These are phyloP conservation scores for Leccinum variicolor DNA, from an alignment of 768 basidiomycete genomes.

Conservation along the genomic window DNA sequence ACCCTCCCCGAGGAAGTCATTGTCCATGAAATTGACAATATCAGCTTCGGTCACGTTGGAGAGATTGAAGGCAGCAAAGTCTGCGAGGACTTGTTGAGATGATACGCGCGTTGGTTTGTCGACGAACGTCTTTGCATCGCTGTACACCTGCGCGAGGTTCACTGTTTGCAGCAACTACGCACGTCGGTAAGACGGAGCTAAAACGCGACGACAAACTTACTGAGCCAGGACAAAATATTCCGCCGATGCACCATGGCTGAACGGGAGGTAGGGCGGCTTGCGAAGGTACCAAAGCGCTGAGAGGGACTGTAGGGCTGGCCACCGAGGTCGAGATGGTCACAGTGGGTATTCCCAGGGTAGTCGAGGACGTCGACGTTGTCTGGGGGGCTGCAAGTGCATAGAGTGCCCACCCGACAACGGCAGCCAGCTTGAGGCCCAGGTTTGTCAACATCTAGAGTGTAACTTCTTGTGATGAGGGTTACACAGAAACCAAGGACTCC, in stretches of 20 bases:
- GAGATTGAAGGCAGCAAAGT: slow-evolving; percentile 47
- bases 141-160: slow-evolving; percentile 69
- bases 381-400: slow-evolving; percentile 17
- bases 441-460: slow-evolving; percentile 31
- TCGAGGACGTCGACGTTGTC: not conserved
- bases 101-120: slow-evolving; percentile 81
- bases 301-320: slow-evolving; percentile 58
- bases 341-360: slow-evolving; percentile 23
- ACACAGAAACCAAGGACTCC: too few relatives aligned
- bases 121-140: slow-evolving; percentile 85
- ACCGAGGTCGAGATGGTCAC: slow-evolving; percentile 56
- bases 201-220: slow-evolving; percentile 38
- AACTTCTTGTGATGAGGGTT: not conserved
- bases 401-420: slow-evolving; percentile 13
- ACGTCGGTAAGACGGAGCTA: not conserved
- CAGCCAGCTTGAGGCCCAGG: slow-evolving; percentile 2
- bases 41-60: slow-evolving; percentile 55
- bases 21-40: slow-evolving; percentile 66
- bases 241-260: slow-evolving; percentile 72
- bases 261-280: slow-evolving; percentile 61
- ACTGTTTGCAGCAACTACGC: slow-evolving; percentile 78
- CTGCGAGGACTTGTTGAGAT: slow-evolving; percentile 61
- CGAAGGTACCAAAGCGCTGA: slow-evolving; percentile 55
- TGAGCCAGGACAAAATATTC: slow-evolving; percentile 78
- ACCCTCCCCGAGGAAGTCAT: slow-evolving; percentile 82